Conservation (phyloP, 192 early-diverging fungal species). For the Geranomyces variabilis region DNA sequence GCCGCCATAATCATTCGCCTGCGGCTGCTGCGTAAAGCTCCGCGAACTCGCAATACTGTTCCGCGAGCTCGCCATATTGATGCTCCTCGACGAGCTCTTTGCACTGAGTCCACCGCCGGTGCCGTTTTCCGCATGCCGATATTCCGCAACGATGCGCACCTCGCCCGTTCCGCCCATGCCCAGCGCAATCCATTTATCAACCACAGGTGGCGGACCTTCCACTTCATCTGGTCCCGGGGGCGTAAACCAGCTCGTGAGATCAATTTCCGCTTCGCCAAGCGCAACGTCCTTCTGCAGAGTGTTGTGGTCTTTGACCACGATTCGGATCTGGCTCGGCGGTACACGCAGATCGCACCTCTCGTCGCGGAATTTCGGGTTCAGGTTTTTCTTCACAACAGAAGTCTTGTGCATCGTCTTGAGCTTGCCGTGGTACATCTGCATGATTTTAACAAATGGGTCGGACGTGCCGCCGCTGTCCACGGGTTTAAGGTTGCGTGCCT, state of each 20-base stretch:
- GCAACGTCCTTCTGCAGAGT: slow-evolving; percentile 62
- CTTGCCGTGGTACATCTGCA: slow-evolving; percentile 48
- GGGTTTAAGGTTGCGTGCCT: slow-evolving; percentile 55
- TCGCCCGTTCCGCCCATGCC: slow-evolving; percentile 46
- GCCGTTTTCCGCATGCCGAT: background rate
- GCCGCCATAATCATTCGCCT: no score
- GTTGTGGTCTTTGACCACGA: slow-evolving; percentile 75
- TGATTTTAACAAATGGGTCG: slow-evolving; percentile 31
- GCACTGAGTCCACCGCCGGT: no score
- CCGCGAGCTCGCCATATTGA: background rate
- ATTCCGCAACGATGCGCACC: slow-evolving; percentile 33
- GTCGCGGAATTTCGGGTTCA: slow-evolving; percentile 65
- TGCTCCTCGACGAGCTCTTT: background rate
- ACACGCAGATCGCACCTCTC: slow-evolving; percentile 29
- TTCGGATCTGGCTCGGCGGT: slow-evolving; percentile 48
- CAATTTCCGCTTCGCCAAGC: slow-evolving; percentile 63
- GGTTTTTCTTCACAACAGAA: slow-evolving; percentile 68
- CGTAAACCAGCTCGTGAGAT: slow-evolving; percentile 50
- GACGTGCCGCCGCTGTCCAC: slow-evolving; percentile 62
- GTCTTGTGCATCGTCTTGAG: slow-evolving; percentile 71
- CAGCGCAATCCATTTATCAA: slow-evolving; percentile 46
- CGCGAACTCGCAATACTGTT: slow-evolving; percentile 2
- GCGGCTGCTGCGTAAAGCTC: no score
- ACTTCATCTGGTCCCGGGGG: background rate
- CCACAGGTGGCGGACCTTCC: background rate